Base-by-base conservation (phyloP, 352 stramenopile species). In the Saprolegnia parasitica region DNA sequence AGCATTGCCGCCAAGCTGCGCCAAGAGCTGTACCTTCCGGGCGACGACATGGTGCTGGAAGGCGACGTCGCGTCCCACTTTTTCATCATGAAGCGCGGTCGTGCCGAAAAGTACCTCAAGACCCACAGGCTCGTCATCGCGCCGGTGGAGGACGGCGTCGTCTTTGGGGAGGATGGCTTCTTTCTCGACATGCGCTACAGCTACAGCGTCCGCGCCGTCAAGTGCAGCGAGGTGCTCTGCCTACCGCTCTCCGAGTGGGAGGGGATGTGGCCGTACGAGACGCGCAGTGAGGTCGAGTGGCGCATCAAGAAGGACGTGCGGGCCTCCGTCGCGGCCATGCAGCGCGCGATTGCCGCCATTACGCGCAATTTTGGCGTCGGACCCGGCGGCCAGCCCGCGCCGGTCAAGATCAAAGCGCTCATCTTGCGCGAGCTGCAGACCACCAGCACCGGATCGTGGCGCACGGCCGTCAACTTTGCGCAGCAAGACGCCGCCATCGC, bases 11-110 rank as follows among this genome's bases (percentile, higher is more conserved):
- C 72, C 5, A 62, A 71, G 0, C 74, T 74, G 67, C 58, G 52
- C 5, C 68, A 66, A 1, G 45, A 72, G n/a, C 16, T 80, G 26
- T 80, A 72, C 42, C 32, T 78, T 0, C 75, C 75, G 0, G 54
- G 68, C 3, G 75, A 80, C 26, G 58, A 78, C 18, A 76, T 80
- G 35, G 66, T 77, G 21, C 49, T 29, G 15, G 72, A 71, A 29
- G 74, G 74, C 15, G 65, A 67, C 18, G 16, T 70, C 11, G 72
- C 68, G 0, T 54, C 46, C 2, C 46, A 75, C 10, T 29, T 68
- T 4, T 73, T 76, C 56, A 71, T 79, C 35, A 72, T 79, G 46
- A 72, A 72, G 24, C 62, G 52, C 24, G 74, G 74, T 0, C 72
- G 56, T 18, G 58, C 37, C 4, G 58, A 67, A 42, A 67, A 67